Evolutionary conservation across 2,329 filamentous ascomycete species (phyloP).

Genomic region (Epichloe amarillans): DNA sequence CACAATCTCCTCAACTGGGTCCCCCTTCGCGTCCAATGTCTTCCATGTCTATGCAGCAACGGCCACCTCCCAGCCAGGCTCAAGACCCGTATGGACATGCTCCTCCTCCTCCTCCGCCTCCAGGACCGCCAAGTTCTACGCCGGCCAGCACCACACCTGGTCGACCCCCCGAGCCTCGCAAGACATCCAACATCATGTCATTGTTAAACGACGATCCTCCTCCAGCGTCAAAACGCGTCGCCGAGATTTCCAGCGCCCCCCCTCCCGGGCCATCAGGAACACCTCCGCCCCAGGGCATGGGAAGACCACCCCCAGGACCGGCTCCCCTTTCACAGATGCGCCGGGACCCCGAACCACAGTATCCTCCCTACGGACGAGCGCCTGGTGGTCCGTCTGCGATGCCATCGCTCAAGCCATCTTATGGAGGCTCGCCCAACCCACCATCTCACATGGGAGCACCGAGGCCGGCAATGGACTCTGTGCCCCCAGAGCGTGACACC

Average conservation of each 20-base stretch:
- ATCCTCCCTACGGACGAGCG: slow-evolving; percentile 30
- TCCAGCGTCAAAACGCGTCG: slow-evolving; percentile 37
- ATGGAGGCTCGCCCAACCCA: slow-evolving; percentile 34
- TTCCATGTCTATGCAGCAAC: slow-evolving; percentile 23
- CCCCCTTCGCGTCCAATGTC: slow-evolving; percentile 26
- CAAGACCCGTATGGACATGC: slow-evolving; percentile 18
- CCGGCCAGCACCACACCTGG: slow-evolving; percentile 11
- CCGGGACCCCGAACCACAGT: slow-evolving; percentile 36
- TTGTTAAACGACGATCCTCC: slow-evolving; percentile 47
- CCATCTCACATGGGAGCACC: slow-evolving; percentile 31
- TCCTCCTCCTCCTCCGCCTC: slow-evolving; percentile 17
- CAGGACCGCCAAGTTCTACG: slow-evolving; percentile 4
- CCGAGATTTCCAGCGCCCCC: slow-evolving; percentile 28
- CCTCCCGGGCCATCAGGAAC: slow-evolving; percentile 30
- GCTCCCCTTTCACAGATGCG: slow-evolving; percentile 30
- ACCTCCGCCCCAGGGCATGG: slow-evolving; percentile 34
- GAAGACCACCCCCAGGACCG: slow-evolving; percentile 21
- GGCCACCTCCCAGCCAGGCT: slow-evolving; percentile 17
- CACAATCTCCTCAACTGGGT: slow-evolving; percentile 26
- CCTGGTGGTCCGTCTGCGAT: slow-evolving; percentile 30
- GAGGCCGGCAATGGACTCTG: slow-evolving; percentile 27
- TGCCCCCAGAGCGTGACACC: slow-evolving; percentile 27
- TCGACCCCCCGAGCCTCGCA: slow-evolving; percentile 37
- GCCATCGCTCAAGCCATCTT: slow-evolving; percentile 41
- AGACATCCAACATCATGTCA: slow-evolving; percentile 50